Evolutionary conservation across 352 stramenopile genomes (phyloP).

Genomic region (Globisporangium cederbergense): DNA sequence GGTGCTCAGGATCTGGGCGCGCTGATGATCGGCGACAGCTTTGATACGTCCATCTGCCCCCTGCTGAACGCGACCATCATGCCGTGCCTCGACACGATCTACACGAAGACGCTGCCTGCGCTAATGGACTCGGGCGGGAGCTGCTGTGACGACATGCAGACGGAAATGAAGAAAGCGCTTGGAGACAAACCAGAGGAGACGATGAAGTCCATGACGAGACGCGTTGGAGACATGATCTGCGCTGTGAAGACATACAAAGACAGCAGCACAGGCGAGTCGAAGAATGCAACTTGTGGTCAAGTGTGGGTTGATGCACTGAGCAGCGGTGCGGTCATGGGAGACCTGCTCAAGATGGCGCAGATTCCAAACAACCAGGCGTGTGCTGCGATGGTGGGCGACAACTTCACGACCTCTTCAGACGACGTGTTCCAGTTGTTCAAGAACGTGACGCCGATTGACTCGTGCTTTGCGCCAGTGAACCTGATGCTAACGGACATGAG

Average conservation of each 20-base stretch:
- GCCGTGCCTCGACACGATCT: conserved; percentile 30
- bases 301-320: conserved; percentile 18
- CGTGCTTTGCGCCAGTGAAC: conserved; percentile 38
- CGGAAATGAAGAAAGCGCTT: conserved; percentile 23
- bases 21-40: conserved; percentile 12
- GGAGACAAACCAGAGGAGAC: conserved; percentile 25
- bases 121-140: conserved; percentile 25
- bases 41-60: conserved; percentile 25
- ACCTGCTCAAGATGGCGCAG: conserved; percentile 29
- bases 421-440: conserved; percentile 26
- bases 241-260: conserved; percentile 19
- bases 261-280: conserved; percentile 9
- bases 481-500: conserved; percentile 29
- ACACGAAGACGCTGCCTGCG: conserved; percentile 23
- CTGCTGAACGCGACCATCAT: conserved; percentile 30
- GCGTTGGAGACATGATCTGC: conserved; percentile 30
- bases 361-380: conserved; percentile 32
- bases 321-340: conserved; percentile 18
- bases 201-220: conserved; percentile 17
- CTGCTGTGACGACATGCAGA: conserved; percentile 30
- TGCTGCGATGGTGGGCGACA: conserved; percentile 29
- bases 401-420: conserved; percentile 26
- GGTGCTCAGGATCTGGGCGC: not conserved
- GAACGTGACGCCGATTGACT: conserved; percentile 24
- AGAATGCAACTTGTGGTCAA: conserved; percentile 25